Base-by-base conservation (phyloP, 2,329 filamentous ascomycete genomes). In the Reticulascus tulasneorum region DNA sequence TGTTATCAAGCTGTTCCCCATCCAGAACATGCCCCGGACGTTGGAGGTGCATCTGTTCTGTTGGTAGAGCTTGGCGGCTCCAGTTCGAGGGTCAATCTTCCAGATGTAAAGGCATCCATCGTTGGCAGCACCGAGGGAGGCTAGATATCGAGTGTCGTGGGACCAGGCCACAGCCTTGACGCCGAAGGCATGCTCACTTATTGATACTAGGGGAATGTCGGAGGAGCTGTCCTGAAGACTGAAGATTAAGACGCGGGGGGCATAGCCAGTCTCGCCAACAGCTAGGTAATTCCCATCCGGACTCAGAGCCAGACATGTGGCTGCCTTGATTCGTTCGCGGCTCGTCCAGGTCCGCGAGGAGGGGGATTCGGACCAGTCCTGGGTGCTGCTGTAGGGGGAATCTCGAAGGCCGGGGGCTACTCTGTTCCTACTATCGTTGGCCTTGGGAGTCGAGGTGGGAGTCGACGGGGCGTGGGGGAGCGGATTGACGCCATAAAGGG, bases 51-150 rank as follows among this genome's bases (percentile, higher is more conserved):
- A 97, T 57, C 93, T 87, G 61, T 97, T 80, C 51, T 97, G 71
- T 76, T 95, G 56, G 73, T 91, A 75, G 22, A 97, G 68, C 49
- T 74, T 88, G 3, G 89, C 83, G 15, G 83, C 75, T 13, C 90
- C 91, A 9, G 79, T 93, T 31, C 81, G 84, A n/a, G 83, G 66
- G 52, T 94, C 89, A 47, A 96, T 77, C 48, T 73, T 79, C 90
- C 91, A 97, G 19, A 97, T 74, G 56, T 91, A 94, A 15, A 98
- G 71, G 55, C 94, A 97, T 1, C 91, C 91, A 61, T 98, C 93
- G 56, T 96, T 96, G 37, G 85, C 77, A 13, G 84, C 79, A 19
- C 93, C 93, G 10, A 98, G 71, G 15, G 89, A 94, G 3, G 93
- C 93, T 22, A 98, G 73, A 59, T 84, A 94, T 46, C 77, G 83